Base-by-base conservation (phyloP, 129 eudicot species). In the Glebionis coronaria region DNA sequence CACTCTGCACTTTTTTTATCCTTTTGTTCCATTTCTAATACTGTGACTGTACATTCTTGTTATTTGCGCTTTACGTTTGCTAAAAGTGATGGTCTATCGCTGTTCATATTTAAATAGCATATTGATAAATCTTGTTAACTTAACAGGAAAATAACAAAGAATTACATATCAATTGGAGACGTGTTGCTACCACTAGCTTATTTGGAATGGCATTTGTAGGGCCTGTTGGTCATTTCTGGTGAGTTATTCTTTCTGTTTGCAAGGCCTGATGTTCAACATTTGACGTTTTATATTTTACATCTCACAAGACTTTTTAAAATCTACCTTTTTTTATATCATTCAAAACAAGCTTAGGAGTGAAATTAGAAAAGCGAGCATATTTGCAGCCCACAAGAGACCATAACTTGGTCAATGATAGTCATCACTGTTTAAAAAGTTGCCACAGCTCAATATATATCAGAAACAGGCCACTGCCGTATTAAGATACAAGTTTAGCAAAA, bases 151-250 rank as follows among this genome's bases (percentile, higher is more conserved):
- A 79, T 67, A 77, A 76, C 59, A 79, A 92, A 72, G 68, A 85
- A 42, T 60, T 80, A 14, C 82, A 58, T 25, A 84, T 93, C 75
- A 88, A 86, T 52, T 88, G 98, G 98, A 93, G 87, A 72, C 91
- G 98, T 44, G 98, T 88, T 64, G 96, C 95, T 61, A 79, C 87
- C 9, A 88, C 98, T 12, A 82, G 95, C 78, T 57, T 88, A 68
- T 93, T 93, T 72, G 98, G 98, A 61, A 79, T 88, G 69, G 96
- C 84, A 67, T 93, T 93, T 84, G 90, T 93, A 60, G 98, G 98
- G 66, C 98, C 98, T 18, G 83, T 93, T 70, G 98, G 98, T 79
- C 98, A 93, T 82, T 86, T 86, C 80, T 93, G 98, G 98, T 93
- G 50, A 80, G 85, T 73, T 38, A 44, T 61, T 72, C 58, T 61